Base-by-base conservation (phyloP, 176 grass and related monocot genomes). In the Aegilops longissima region DNA sequence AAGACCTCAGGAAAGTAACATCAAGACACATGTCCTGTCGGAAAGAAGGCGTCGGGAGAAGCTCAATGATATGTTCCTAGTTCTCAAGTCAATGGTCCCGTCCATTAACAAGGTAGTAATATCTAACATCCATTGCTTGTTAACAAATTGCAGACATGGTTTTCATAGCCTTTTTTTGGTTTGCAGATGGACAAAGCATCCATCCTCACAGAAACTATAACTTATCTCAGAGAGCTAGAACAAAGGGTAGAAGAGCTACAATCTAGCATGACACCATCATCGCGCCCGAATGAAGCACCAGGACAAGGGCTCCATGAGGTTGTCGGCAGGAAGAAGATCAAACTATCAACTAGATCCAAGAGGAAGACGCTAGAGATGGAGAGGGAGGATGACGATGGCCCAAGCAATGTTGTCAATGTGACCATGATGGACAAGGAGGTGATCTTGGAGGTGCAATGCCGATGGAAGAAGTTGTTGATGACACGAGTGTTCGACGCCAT, bases 141-240 rank as follows among this genome's bases (percentile, higher is more conserved):
- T 45, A 45, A 10, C 42, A 45, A 45, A 45, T 45, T 45, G 11
- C 42, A 12, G 0, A 45, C 3, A 45, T 45, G 42, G 5, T 51
- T 51, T 51, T 4, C 42, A 4, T 51, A 35, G 40, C 24, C 1
- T 66, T 38, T 6, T 27, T 79, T 68, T 51, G 47, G 47, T 6
- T 36, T 66, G 59, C 79, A 98, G 95, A 78, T 89, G 31, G 93
- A 98, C 86, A 95, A 95, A 88, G 91, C 89, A 75, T 93, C 96
- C 12, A 90, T 98, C 66, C 93, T 98, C n/a, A 88, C 83, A 1
- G 83, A 93, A 16, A 88, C 95, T 18, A 92, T 98, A 66, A 88
- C 83, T 0, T 98, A 98, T 66, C 54, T 98, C 12, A 95, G 84
- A 73, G 81, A 95, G 81, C 91, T 98, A 4, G 68, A 95, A 74